Conservation (phyloP, 2,329 filamentous ascomycete species). For the Fusarium euwallaceae region DNA sequence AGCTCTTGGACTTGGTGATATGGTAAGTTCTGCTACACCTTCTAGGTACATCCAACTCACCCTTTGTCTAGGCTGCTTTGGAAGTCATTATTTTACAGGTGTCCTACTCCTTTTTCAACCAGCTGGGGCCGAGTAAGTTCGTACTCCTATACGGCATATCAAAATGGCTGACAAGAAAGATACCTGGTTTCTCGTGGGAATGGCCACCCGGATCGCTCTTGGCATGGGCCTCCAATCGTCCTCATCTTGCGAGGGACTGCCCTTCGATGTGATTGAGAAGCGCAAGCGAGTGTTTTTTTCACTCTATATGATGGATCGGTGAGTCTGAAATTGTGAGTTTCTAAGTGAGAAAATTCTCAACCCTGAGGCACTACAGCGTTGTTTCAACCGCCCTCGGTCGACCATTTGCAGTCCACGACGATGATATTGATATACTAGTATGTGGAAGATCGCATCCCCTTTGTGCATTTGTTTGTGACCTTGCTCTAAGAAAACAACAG, state of each 20-base stretch:
- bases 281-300: constrained; percentile 61
- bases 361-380: constrained; percentile 42
- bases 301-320: constrained; percentile 64
- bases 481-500: constrained; percentile 33
- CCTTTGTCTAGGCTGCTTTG: constrained; percentile 51
- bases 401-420: constrained; percentile 60
- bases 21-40: constrained; percentile 48
- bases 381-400: constrained; percentile 60
- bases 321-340: not conserved
- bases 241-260: constrained; percentile 51
- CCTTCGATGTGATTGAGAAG: constrained; percentile 51
- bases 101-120: constrained; percentile 63
- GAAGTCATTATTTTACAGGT: constrained; percentile 61
- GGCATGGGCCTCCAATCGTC: constrained; percentile 58
- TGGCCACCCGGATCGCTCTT: constrained; percentile 58
- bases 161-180: constrained; percentile 42
- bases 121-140: constrained; percentile 59
- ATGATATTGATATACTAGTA: constrained; percentile 59
- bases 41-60: not conserved
- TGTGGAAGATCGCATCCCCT: not conserved
- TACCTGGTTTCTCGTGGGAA: constrained; percentile 61
- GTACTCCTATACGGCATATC: not conserved
- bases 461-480: not conserved
- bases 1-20: constrained; percentile 54
- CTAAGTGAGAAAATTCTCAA: not conserved